Evolutionary conservation across 441 rosid genomes (phyloP), one percentile per base, ranked within the genome.

Genomic region (Erodium chrysanthum): DNA sequence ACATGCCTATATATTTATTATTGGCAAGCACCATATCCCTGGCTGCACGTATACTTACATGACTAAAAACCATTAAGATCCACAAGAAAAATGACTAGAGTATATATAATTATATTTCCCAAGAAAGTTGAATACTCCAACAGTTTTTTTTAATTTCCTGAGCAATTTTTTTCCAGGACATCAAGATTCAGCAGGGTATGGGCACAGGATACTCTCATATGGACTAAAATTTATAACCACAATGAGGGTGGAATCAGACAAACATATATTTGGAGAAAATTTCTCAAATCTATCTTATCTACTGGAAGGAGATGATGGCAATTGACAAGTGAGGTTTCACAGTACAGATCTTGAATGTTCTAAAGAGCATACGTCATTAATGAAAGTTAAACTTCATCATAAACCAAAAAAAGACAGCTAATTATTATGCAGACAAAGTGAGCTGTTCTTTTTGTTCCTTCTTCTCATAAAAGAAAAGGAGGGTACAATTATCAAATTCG

Each of bases 381-480:
- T 66, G 76, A 63, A 75, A 71, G 56, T 52, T 46, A 46, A 46
- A 12, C 11, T 46, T 46, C 54, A 46, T 46, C 17, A 66, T 35
- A 77, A 77, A 29, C 60, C 61, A 42, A 52, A 80, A 80, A 75
- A 64, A 40, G 86, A 85, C 83, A 77, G 82, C 85, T 74, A 80
- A 80, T 76, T 66, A 68, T 71, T 12, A 46, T 65, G 69, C 67
- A 67, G 60, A 76, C 64, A 66, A 64, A 61, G 48, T 78, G 79
- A 83, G 85, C 79, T 75, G 88, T 82, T 70, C 75, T 78, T 79
- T 82, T 85, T 83, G 75, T 79, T 78, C 10, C 46, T 40, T 40
- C 76, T 65, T 29, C 33, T 29, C 64, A 15, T 1, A 20, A 20
- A 20, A 29, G 22, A 37, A 72, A 72, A 29, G 46, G 20, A 20